Conservation (phyloP, 371 early-diverging fungal species). For the Circinella umbellata region DNA sequence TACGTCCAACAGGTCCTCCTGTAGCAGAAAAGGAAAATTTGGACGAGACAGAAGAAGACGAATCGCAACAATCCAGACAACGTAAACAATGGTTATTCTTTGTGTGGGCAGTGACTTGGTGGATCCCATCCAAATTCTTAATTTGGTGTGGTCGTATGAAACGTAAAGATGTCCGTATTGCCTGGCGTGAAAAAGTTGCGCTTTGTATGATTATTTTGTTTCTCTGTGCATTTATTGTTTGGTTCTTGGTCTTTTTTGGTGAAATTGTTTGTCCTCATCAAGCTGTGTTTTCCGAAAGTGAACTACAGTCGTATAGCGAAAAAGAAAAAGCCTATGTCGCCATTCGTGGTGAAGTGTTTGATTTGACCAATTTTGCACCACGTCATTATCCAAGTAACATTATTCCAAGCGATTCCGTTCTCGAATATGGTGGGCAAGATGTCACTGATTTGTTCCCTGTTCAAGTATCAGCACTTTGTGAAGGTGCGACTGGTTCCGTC, state of each 20-base stretch:
- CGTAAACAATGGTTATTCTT: constrained; percentile 82
- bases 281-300: constrained; percentile 68
- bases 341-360: constrained; percentile 80
- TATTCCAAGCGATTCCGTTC: constrained; percentile 52
- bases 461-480: constrained; percentile 66
- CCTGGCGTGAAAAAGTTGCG: constrained; percentile 97
- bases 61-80: constrained; percentile 37
- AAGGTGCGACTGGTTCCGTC: constrained; percentile 34
- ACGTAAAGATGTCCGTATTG: constrained; percentile 84
- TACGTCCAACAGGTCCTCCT: constrained; percentile 8
- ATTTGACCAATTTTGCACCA: constrained; percentile 64
- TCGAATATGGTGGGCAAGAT: constrained; percentile 71
- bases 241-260: constrained; percentile 91
- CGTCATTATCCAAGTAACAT: constrained; percentile 60
- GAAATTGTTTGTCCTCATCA: constrained; percentile 87
- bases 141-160: constrained; percentile 77
- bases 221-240: constrained; percentile 80
- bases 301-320: constrained; percentile 53
- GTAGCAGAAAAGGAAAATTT: constrained; percentile 29
- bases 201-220: constrained; percentile 87
- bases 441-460: constrained; percentile 74
- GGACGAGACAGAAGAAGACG: constrained; percentile 55
- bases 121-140: constrained; percentile 78
- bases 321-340: constrained; percentile 55
- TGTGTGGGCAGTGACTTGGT: constrained; percentile 89